Conservation (phyloP, 257 asterid genomes). For the Primulina eburnea region DNA sequence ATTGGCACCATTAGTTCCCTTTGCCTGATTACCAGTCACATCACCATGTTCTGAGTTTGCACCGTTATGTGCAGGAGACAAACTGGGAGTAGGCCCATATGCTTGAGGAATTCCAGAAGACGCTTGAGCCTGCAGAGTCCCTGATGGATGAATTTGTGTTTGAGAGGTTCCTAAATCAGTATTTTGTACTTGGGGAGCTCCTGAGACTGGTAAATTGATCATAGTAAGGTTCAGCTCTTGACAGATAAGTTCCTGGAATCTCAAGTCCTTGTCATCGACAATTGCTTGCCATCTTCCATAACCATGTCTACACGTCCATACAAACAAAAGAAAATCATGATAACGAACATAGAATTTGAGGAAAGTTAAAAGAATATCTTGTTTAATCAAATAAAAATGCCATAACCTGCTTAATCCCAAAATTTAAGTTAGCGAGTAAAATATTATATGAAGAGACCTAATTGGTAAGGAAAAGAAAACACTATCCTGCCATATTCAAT, state of each 20-base stretch:
- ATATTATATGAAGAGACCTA: conserved; percentile 9
- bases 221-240: conserved; percentile 77
- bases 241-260: conserved; percentile 81
- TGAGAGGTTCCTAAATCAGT: conserved; percentile 41
- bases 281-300: conserved; percentile 99
- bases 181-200: conserved; percentile 51
- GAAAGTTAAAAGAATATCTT: conserved; percentile 4
- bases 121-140: conserved; percentile 40
- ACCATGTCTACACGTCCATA: conserved; percentile 69
- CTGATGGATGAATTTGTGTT: conserved; percentile 37
- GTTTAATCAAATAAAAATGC: conserved; percentile 20
- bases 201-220: conserved; percentile 53
- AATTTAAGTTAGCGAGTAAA: conserved; percentile 1
- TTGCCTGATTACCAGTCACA: conserved; percentile 44
- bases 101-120: conserved; percentile 44
- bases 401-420: conserved; percentile 19
- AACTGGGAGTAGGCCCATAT: conserved; percentile 38
- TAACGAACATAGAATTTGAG: conserved; percentile 19
- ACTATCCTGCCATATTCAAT: conserved; percentile 16
- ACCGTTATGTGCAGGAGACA: conserved; percentile 44
- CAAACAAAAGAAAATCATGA: conserved; percentile 23
- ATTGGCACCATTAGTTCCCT: conserved; percentile 39
- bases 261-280: conserved; percentile 86
- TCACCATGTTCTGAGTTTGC: conserved; percentile 39
- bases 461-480: conserved; percentile 12